phyloP scores from a whole-genome alignment of 2,329 filamentous ascomycete genomes.

The Diaporthe sp. region DNA sequence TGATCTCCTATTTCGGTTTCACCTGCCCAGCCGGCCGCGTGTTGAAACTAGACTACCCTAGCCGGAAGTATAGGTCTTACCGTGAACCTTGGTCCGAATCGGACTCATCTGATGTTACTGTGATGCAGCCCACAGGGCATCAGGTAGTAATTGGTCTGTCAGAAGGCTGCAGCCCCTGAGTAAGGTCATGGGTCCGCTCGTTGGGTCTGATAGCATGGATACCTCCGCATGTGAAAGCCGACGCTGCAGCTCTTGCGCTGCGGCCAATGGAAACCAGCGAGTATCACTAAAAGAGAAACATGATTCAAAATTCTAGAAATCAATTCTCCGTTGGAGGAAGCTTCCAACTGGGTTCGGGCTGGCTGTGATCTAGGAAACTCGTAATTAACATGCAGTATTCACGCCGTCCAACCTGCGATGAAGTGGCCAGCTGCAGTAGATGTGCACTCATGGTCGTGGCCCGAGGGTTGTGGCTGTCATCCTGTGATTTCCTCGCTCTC shows the following conservation, averaged over 20 bases:
- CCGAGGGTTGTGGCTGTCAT: not conserved
- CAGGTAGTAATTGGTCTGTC: constrained; percentile 11
- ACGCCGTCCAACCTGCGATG: not conserved
- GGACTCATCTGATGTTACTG: constrained; percentile 20
- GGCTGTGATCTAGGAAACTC: not conserved
- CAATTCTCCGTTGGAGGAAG: not conserved
- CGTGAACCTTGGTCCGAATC: constrained; percentile 19
- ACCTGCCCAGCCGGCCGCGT: constrained; percentile 9
- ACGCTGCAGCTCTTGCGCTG: not conserved
- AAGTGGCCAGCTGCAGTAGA: not conserved
- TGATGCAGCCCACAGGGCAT: constrained; percentile 5
- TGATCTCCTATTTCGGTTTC: constrained; percentile 9
- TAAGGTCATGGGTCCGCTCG: constrained; percentile 19
- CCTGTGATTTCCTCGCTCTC: constrained; percentile 13
- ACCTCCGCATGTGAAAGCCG: constrained; percentile 3
- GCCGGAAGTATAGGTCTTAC: not conserved
- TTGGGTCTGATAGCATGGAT: not conserved
- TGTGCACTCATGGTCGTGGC: not conserved
- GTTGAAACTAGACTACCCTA: constrained; percentile 22
- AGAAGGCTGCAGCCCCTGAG: constrained; percentile 3
- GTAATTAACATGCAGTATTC: not conserved
- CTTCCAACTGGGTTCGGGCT: not conserved
- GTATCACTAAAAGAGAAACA: not conserved
- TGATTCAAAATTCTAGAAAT: not conserved
- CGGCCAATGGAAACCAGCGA: not conserved